Percentiles rank a stretch among this genome's conserved stretches.
Evolutionary conservation across 192 early-diverging fungal species (phyloP).

Genomic region (Coemansia sp.): DNA sequence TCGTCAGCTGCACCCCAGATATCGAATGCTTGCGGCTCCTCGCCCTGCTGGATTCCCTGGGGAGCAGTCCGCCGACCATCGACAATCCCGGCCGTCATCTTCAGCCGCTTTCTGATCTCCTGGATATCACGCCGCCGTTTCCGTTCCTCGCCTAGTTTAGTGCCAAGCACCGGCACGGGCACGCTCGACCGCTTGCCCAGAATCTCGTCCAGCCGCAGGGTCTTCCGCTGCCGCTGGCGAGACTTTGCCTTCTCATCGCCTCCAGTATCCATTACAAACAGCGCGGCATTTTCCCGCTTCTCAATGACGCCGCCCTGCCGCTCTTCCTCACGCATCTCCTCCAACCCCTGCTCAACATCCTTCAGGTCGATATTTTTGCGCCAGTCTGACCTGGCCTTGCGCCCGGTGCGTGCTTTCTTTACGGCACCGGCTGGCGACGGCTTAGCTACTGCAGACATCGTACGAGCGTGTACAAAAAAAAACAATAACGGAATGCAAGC

Average conservation of each 20-base stretch:
- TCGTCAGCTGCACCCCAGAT: constrained; percentile 24
- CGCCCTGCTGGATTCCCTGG: constrained; percentile 8
- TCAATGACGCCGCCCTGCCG: constrained; percentile 36
- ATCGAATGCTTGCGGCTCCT: constrained; percentile 12
- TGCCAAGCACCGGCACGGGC: constrained; percentile 15
- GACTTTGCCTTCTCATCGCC: constrained; percentile 19
- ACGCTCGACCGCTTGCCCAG: constrained; percentile 68
- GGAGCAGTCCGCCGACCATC: constrained; percentile 7
- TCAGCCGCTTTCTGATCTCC: constrained; percentile 14
- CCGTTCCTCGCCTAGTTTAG: constrained; percentile 25
- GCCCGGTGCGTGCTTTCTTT: constrained; percentile 58
- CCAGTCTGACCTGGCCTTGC: constrained; percentile 93
- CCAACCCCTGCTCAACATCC: constrained; percentile 72
- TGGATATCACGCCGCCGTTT: constrained; percentile 20
- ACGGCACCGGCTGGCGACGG: neutral
- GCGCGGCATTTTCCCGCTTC: constrained; percentile 19
- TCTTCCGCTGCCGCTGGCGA: constrained; percentile 21
- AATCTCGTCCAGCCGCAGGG: constrained; percentile 81
- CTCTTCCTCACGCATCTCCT: constrained; percentile 69
- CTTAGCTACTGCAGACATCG: constrained; percentile 20
- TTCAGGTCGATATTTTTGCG: constrained; percentile 84
- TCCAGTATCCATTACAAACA: constrained; percentile 21
- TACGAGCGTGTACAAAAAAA: neutral
- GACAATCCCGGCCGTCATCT: constrained; percentile 26
- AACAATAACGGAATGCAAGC: neutral